Evolutionary conservation across 2,329 filamentous ascomycete genomes (phyloP).

Genomic region (Neoarthrinium moseri): DNA sequence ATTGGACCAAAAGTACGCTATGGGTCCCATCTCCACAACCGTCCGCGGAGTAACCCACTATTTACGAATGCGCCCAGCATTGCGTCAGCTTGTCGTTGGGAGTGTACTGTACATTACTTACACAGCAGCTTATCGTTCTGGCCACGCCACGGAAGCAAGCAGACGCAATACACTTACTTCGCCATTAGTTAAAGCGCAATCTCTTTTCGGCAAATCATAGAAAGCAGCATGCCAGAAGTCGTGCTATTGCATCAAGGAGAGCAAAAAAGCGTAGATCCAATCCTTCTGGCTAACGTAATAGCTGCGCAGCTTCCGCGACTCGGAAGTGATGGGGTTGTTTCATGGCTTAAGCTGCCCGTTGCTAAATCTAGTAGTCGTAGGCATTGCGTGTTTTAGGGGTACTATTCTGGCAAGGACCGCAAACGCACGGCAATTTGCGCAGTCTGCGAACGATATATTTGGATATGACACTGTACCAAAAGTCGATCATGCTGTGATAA

Average conservation of each 20-base stretch:
- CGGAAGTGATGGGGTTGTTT: no score
- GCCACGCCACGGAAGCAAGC: no score
- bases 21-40: background rate
- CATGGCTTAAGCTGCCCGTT: no score
- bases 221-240: no score
- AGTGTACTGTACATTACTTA: background rate
- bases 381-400: background rate
- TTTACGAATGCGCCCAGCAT: background rate
- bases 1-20: background rate
- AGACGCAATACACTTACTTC: no score
- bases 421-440: background rate
- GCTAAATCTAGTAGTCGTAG: background rate
- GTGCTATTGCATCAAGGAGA: no score
- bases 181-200: no score
- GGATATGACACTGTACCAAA: conserved; percentile 12
- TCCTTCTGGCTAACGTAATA: no score
- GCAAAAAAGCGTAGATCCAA: no score
- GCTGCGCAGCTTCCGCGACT: no score
- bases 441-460: conserved; percentile 8
- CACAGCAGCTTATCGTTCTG: no score
- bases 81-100: conserved; percentile 6
- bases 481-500: conserved; percentile 11
- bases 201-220: no score
- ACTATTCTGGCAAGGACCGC: background rate
- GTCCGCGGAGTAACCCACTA: background rate